Percentiles rank a stretch among this genome's conserved stretches.
These are phyloP conservation scores for Phanerochaete carnosa DNA, from an alignment of 768 basidiomycete species.

Conservation along the genomic window DNA sequence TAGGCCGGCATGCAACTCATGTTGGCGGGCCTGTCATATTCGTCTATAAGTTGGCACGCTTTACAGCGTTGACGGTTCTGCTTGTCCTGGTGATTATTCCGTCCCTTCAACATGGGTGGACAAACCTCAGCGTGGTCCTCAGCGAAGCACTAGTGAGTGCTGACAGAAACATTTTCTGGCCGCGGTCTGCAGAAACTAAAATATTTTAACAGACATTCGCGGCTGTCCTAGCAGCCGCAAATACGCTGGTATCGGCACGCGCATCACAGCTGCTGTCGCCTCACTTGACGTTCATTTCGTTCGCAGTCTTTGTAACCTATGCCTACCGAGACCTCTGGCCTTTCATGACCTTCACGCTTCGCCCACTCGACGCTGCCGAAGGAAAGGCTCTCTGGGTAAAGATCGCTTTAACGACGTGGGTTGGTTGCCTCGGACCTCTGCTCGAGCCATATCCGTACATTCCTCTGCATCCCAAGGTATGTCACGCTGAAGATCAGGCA, in stretches of 20 bases:
- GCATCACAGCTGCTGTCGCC: neutral
- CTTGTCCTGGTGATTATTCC: neutral
- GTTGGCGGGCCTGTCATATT: neutral
- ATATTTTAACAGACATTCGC: neutral
- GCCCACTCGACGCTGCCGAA: constrained; percentile 31
- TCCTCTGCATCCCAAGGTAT: neutral
- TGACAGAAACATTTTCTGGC: neutral
- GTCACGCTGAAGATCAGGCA: neutral
- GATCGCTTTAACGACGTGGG: constrained; percentile 28
- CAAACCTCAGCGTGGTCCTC: neutral
- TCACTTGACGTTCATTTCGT: constrained; percentile 7
- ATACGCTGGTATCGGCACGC: neutral
- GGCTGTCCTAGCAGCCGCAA: neutral
- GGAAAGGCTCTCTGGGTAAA: constrained; percentile 33
- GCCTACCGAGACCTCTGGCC: constrained; percentile 36
- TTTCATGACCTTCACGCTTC: constrained; percentile 30
- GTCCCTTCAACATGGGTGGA: neutral
- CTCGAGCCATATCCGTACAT: constrained; percentile 12
- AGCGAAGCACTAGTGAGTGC: neutral
- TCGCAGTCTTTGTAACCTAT: constrained; percentile 16
- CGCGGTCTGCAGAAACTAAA: neutral
- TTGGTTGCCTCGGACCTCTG: constrained; percentile 21
- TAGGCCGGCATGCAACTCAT: neutral
- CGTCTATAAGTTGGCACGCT: neutral
- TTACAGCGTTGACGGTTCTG: neutral